Conservation (phyloP, 2,329 filamentous ascomycete species). For the Chrysosporium queenslandicum region DNA sequence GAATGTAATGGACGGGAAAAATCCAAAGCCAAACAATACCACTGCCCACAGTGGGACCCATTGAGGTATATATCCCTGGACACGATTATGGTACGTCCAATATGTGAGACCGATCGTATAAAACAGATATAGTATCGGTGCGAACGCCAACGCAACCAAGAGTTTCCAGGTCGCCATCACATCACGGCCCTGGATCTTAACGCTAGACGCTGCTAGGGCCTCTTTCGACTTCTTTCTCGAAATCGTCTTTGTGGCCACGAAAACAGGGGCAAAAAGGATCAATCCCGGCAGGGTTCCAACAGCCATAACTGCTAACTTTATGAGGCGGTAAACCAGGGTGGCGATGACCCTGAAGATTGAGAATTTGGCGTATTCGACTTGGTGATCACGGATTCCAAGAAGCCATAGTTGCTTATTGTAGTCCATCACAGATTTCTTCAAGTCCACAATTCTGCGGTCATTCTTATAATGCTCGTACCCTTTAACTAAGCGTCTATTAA, state of each 20-base stretch:
- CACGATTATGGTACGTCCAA: constrained; percentile 70
- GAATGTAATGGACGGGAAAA: constrained; percentile 84
- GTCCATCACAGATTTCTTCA: constrained; percentile 64
- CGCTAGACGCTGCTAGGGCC: constrained; percentile 72
- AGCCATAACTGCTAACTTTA: constrained; percentile 65
- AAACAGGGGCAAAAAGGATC: constrained; percentile 78
- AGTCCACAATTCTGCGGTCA: constrained; percentile 66
- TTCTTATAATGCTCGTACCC: constrained; percentile 90
- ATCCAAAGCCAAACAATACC: constrained; percentile 61
- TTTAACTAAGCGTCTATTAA: constrained; percentile 81
- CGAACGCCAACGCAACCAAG: constrained; percentile 72
- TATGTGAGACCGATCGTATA: constrained; percentile 66
- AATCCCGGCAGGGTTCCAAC: constrained; percentile 77
- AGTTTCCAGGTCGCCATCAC: constrained; percentile 94
- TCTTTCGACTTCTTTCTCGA: constrained; percentile 72
- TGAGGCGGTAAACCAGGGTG: constrained; percentile 67
- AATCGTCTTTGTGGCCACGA: constrained; percentile 72
- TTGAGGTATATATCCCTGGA: constrained; percentile 69
- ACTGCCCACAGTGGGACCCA: constrained; percentile 73
- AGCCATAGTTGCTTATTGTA: constrained; percentile 84
- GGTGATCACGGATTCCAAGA: constrained; percentile 82
- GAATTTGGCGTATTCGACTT: constrained; percentile 84
- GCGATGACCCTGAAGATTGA: constrained; percentile 65
- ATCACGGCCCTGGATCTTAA: constrained; percentile 79
- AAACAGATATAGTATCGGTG: constrained; percentile 68